These are phyloP conservation scores for Scytalidium lignicola DNA, from an alignment of 2,329 filamentous ascomycete genomes.

Conservation along the genomic window DNA sequence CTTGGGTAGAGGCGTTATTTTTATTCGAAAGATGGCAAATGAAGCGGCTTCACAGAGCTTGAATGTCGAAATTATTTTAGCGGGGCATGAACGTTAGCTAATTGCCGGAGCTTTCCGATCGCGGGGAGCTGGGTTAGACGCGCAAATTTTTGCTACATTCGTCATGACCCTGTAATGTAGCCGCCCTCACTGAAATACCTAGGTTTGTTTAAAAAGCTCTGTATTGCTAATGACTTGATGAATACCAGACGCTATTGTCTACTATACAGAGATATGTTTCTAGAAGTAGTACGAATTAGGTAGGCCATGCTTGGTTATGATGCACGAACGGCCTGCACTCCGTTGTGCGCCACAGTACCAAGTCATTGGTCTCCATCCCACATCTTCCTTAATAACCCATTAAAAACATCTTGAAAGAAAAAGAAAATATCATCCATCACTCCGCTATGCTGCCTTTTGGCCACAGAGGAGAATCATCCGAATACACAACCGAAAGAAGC, in stretches of 20 bases:
- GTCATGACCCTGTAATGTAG: too few relatives aligned
- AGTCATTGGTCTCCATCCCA: neutral
- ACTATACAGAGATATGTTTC: constrained; percentile 1
- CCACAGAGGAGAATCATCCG: constrained; percentile 6
- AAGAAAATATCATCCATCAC: constrained; percentile 4
- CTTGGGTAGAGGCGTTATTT: too few relatives aligned
- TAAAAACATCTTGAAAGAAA: neutral
- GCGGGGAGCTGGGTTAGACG: neutral
- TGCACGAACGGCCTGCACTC: constrained; percentile 32
- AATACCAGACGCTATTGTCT: neutral
- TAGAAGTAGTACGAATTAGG: neutral
- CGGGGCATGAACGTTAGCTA: constrained; percentile 4
- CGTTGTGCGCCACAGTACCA: constrained; percentile 13
- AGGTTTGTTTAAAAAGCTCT: neutral
- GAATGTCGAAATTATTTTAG: constrained; percentile 9
- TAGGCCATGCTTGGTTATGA: neutral
- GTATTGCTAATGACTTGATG: neutral
- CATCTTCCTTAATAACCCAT: neutral
- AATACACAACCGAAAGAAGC: constrained; percentile 11
- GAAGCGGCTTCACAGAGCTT: neutral
- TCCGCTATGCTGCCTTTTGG: neutral
- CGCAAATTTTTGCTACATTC: too few relatives aligned
- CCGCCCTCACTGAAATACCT: too few relatives aligned
- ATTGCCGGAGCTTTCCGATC: neutral
- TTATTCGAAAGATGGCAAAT: too few relatives aligned